Evolutionary conservation across 441 rosid genomes (phyloP), one percentile per base, ranked within the genome.

Genomic region (Syzygium malaccense): DNA sequence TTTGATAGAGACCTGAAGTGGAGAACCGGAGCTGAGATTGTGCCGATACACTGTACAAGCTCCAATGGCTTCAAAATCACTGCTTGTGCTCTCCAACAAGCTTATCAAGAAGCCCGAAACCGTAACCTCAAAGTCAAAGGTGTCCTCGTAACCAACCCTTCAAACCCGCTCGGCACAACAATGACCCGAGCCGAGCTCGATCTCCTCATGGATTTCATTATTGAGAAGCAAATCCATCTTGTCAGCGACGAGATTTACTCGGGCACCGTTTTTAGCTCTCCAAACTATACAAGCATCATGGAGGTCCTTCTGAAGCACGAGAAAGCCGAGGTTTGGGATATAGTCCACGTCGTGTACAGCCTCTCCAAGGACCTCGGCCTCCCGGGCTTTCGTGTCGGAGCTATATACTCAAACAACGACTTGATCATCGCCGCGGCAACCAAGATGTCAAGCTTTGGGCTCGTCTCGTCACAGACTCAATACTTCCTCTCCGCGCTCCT

Each of bases 1-100:
- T 98, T 98, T 85, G 99, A 98, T 91, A 94, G 99, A 93, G 99
- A 98, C 93, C 98, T 98, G 86, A 97, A 96, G 88, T 98, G 99
- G 99, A 90, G 99, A 90, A 95, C 99, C 11, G 98, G 90, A 55
- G 99, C 91, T 37, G 98, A 97, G 91, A 97, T 98, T 45, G 96
- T 97, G 51, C 98, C 99, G 11, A 96, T 97, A 32, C 95, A 92
- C 4, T 95, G 99, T 88, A 92, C 96, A 56, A 96, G 99, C 90
- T 93, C 97, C 49, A 95, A 95, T 91, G 94, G 92, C 92, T 98
- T 97, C 92, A 93, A 93, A 91, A 94, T 98, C 93, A 96, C 98
- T 15, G 92, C 91, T 89, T 53, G 94, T 32, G 98, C 99, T 87
- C 95, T 98, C 28, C 95, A 95, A 89, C 92, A 93, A 88, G 98